phyloP scores from a whole-genome alignment of 768 basidiomycete species.

The Rickenella mellea region DNA sequence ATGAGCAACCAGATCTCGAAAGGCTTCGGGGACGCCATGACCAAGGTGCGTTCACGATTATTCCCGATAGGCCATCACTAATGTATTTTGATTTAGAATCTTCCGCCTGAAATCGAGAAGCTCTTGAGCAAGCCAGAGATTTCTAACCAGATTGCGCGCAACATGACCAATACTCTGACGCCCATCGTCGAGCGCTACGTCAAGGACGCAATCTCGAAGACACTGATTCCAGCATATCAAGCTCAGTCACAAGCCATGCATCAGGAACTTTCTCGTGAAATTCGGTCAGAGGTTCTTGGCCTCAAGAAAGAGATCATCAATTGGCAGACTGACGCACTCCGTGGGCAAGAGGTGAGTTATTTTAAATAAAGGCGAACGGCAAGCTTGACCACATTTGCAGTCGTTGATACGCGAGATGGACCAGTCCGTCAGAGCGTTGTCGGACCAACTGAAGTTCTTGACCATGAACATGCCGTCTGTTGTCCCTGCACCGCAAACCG shows the following conservation, averaged over 20 bases:
- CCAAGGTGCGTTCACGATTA: conserved; percentile 41
- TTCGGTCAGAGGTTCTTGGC: conserved; percentile 63
- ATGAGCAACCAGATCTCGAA: conserved; percentile 71
- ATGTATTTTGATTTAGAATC: conserved; percentile 32
- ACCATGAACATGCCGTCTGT: conserved; percentile 41
- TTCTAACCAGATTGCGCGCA: conserved; percentile 65
- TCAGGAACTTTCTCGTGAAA: conserved; percentile 68
- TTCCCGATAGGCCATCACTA: conserved; percentile 3
- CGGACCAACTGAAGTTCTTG: conserved; percentile 78
- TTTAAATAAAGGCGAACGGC: neutral
- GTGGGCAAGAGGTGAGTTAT: conserved; percentile 63
- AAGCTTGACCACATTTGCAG: conserved; percentile 25
- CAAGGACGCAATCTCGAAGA: conserved; percentile 68
- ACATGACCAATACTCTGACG: conserved; percentile 60
- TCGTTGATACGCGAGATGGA: conserved; percentile 73
- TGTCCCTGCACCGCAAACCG: conserved; percentile 31
- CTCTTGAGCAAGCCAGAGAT: conserved; percentile 69
- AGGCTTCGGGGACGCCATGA: conserved; percentile 63
- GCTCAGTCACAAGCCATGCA: conserved; percentile 70
- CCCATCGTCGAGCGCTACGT: conserved; percentile 76
- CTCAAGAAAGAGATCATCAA: conserved; percentile 73
- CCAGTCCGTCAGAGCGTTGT: conserved; percentile 60
- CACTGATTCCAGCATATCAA: conserved; percentile 66
- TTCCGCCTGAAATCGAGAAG: conserved; percentile 75
- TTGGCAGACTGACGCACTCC: conserved; percentile 74